phyloP scores from a whole-genome alignment of 164 flowering plant genomes.

The Magnolia officinalis region DNA sequence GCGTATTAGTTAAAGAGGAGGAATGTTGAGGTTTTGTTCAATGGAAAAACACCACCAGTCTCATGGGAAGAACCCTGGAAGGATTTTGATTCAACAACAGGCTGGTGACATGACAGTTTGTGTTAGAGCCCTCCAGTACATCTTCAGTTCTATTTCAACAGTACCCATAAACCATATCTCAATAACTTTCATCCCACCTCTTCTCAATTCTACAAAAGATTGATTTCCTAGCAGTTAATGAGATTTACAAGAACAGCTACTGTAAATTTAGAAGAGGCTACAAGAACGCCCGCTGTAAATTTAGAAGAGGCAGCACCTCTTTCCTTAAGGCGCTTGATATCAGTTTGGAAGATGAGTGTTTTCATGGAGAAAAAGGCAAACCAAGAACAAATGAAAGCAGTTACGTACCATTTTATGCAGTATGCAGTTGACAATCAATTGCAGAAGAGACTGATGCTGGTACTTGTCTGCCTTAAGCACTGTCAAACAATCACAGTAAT shows the following conservation, averaged over 20 bases:
- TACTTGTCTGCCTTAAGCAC: conserved; percentile 5
- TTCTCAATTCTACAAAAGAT: not conserved
- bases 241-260: not conserved
- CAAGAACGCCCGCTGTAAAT: not conserved
- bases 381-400: not conserved
- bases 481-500: not conserved
- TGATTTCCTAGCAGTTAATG: not conserved
- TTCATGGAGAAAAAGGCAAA: not conserved
- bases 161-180: not conserved
- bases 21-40: not conserved
- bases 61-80: too few relatives aligned
- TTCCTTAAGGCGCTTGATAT: not conserved
- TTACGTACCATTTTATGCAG: conserved; percentile 12
- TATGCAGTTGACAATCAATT: not conserved
- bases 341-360: not conserved
- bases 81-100: not conserved
- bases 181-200: not conserved
- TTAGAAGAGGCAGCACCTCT: not conserved
- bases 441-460: not conserved
- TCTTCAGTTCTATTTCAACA: not conserved
- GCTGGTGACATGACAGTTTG: not conserved
- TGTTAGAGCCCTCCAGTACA: not conserved
- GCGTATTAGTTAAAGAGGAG: not conserved
- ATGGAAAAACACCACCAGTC: not conserved
- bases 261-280: not conserved